phyloP scores from a whole-genome alignment of 1,284 basidiomycete species.

The Megacollybia platyphylla region DNA sequence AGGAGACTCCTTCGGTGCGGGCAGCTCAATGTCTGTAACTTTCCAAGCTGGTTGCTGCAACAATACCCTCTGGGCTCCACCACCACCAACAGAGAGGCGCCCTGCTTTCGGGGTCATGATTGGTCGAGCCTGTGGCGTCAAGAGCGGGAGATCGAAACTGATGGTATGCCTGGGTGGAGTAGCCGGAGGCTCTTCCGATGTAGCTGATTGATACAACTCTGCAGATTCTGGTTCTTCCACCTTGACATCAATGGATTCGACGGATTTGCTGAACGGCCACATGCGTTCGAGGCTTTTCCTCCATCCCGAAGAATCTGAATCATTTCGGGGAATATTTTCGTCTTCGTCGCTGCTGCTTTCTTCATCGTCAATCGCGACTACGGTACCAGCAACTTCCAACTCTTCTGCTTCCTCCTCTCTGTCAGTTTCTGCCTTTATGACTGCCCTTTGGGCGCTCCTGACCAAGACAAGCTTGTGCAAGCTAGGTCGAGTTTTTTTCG shows the following conservation, averaged over 20 bases:
- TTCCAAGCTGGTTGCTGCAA: slow-evolving; percentile 39
- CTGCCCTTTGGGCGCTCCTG: slow-evolving; percentile 49
- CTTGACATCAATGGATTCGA: neutral
- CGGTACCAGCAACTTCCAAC: slow-evolving; percentile 19
- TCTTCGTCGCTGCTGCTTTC: slow-evolving; percentile 15
- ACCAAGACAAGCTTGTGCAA: slow-evolving; percentile 60
- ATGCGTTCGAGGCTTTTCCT: slow-evolving; percentile 20
- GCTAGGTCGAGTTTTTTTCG: slow-evolving; percentile 25
- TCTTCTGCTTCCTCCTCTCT: slow-evolving; percentile 29
- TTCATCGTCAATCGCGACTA: slow-evolving; percentile 24
- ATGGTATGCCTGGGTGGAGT: neutral
- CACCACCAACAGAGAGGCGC: slow-evolving; percentile 23
- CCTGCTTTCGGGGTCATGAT: slow-evolving; percentile 4
- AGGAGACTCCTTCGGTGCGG: slow-evolving; percentile 11
- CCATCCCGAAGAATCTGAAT: slow-evolving; percentile 13
- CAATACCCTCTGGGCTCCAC: slow-evolving; percentile 31
- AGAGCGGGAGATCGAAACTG: slow-evolving; percentile 23
- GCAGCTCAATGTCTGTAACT: slow-evolving; percentile 38
- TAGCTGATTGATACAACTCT: neutral
- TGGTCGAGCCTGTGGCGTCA: slow-evolving; percentile 32
- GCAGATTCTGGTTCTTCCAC: neutral
- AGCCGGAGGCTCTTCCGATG: neutral
- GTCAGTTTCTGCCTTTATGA: slow-evolving; percentile 24
- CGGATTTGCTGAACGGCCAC: slow-evolving; percentile 17
- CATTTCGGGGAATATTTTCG: slow-evolving; percentile 10